Conservation (phyloP, 1,284 basidiomycete species). For the Lentinula novae-zelandiae region DNA sequence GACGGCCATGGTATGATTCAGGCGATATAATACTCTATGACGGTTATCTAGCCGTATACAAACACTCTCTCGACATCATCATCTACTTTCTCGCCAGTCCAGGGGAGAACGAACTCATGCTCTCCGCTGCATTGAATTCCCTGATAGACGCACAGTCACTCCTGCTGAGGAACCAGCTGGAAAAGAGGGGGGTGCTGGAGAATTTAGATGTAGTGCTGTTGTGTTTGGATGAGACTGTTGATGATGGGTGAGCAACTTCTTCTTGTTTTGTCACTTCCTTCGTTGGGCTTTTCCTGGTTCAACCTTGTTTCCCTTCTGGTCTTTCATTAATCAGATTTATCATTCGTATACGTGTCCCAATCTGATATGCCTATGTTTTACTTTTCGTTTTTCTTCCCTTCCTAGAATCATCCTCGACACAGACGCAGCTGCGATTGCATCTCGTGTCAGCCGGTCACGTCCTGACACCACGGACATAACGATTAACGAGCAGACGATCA, state of each 20-base stretch:
- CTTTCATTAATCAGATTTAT: not conserved
- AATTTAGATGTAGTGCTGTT: constrained; percentile 92
- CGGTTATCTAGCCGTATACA: constrained; percentile 89
- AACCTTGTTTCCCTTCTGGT: too few relatives aligned
- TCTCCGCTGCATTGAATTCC: constrained; percentile 79
- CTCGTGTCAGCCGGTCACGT: constrained; percentile 88
- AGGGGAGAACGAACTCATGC: constrained; percentile 96
- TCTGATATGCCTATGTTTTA: too few relatives aligned
- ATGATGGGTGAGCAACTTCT: constrained; percentile 82
- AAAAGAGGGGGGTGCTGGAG: constrained; percentile 94
- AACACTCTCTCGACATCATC: constrained; percentile 91
- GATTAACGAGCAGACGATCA: constrained; percentile 97
- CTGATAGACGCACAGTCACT: constrained; percentile 86
- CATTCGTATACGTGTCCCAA: not conserved
- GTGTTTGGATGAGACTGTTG: constrained; percentile 95
- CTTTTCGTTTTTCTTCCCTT: not conserved
- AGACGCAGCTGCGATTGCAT: constrained; percentile 92
- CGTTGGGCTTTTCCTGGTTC: not conserved
- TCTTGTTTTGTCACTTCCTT: not conserved
- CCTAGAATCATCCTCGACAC: constrained; percentile 95
- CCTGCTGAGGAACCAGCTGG: constrained; percentile 87
- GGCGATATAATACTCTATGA: constrained; percentile 96
- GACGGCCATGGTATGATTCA: constrained; percentile 23
- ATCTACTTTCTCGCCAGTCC: constrained; percentile 92
- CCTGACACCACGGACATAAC: constrained; percentile 96